phyloP scores from a whole-genome alignment of 805 yeast genomes.

The Saccharomyces jurei region DNA sequence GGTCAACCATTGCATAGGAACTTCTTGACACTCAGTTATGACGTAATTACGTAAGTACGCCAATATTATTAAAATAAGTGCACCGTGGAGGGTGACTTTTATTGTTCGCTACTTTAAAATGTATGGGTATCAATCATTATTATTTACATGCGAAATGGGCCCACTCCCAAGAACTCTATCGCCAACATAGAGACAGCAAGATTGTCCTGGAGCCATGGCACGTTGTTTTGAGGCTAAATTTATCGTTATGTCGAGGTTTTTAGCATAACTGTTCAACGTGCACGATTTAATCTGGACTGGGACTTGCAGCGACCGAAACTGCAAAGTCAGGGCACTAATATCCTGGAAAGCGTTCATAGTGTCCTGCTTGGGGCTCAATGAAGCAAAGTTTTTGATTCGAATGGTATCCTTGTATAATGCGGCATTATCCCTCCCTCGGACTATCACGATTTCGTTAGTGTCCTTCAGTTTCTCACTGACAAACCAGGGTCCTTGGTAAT shows the following conservation, averaged over 20 bases:
- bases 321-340: slow-evolving; percentile 36
- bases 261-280: slow-evolving; percentile 6
- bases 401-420: slow-evolving; percentile 43
- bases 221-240: slow-evolving; percentile 40
- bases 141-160: slow-evolving; percentile 4
- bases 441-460: slow-evolving; percentile 71
- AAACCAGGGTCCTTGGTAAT: slow-evolving; percentile 75
- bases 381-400: slow-evolving; percentile 33
- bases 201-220: slow-evolving; percentile 90
- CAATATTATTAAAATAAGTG: not conserved
- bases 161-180: slow-evolving; percentile 67
- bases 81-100: not conserved
- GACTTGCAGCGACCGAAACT: slow-evolving; percentile 65
- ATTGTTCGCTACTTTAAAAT: not conserved
- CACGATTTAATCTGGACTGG: slow-evolving; percentile 37
- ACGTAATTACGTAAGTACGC: not conserved
- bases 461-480: slow-evolving; percentile 60
- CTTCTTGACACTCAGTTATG: not conserved
- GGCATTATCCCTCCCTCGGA: slow-evolving; percentile 55
- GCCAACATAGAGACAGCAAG: slow-evolving; percentile 60
- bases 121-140: not conserved
- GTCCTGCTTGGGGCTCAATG: slow-evolving; percentile 4
- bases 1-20: not conserved
- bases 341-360: slow-evolving; percentile 2
- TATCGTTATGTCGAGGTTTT: slow-evolving; percentile 25